These are phyloP conservation scores for Xylariaceae sp. DNA, from an alignment of 2,329 filamentous ascomycete genomes.

Conservation along the genomic window DNA sequence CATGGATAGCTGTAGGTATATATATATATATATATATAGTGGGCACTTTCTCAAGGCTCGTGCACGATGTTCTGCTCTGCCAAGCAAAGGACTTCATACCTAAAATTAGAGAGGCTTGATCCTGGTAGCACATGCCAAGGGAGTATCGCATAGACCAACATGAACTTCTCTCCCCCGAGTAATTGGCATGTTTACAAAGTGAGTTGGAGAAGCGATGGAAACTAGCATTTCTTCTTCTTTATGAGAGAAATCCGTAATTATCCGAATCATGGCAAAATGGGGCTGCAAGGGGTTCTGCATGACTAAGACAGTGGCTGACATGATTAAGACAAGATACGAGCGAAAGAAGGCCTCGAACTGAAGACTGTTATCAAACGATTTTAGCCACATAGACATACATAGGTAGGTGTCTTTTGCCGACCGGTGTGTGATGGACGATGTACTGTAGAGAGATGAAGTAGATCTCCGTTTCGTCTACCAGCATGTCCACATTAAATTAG, in stretches of 20 bases:
- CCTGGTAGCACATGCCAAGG: not conserved
- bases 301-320: constrained; percentile 10
- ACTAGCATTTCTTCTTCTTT: no score
- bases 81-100: constrained; percentile 1
- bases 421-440: not conserved
- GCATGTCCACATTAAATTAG: no score
- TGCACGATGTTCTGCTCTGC: not conserved
- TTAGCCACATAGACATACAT: not conserved
- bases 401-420: no score
- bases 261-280: not conserved
- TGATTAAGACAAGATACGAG: not conserved
- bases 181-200: not conserved
- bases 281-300: constrained; percentile 6
- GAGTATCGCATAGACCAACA: not conserved
- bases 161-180: not conserved
- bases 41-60: not conserved
- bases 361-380: not conserved
- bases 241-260: not conserved
- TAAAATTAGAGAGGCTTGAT: constrained; percentile 8
- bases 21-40: no score
- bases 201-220: not conserved
- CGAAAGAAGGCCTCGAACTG: constrained; percentile 3
- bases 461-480: no score
- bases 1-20: no score
- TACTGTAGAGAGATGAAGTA: no score